Conservation (phyloP, 1,284 basidiomycete genomes). For the Papiliotrema terrestris region DNA sequence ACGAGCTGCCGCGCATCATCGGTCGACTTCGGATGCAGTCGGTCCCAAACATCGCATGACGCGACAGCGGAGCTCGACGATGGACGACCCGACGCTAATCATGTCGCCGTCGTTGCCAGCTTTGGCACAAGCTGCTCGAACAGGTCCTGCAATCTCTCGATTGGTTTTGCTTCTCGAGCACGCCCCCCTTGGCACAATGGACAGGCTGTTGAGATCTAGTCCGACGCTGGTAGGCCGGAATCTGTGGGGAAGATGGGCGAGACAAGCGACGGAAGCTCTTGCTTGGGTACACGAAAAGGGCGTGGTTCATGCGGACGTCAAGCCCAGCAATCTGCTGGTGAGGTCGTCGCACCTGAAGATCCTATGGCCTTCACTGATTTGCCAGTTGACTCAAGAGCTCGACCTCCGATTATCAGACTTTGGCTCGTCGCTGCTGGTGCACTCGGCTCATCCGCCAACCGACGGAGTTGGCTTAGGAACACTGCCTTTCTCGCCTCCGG, state of each 20-base stretch:
- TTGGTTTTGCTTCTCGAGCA: constrained; percentile 49
- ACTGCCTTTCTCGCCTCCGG: constrained; percentile 53
- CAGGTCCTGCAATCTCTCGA: constrained; percentile 21
- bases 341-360: constrained; percentile 12
- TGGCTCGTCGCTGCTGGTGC: constrained; percentile 51
- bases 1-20: constrained; percentile 10
- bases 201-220: constrained; percentile 43
- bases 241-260: constrained; percentile 48
- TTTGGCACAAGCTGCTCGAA: constrained; percentile 13
- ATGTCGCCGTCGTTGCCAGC: constrained; percentile 23
- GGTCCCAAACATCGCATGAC: constrained; percentile 4
- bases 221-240: constrained; percentile 39
- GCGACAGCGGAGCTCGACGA: constrained; percentile 11
- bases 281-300: constrained; percentile 50
- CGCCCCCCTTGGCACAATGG: constrained; percentile 46
- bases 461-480: constrained; percentile 53
- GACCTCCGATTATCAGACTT: constrained; percentile 52
- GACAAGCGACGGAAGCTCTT: constrained; percentile 45
- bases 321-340: constrained; percentile 46
- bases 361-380: constrained; percentile 2
- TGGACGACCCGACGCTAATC: constrained; percentile 3
- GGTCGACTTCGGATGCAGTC: constrained; percentile 24
- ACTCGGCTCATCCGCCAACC: constrained; percentile 45
- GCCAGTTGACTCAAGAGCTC: constrained; percentile 41
- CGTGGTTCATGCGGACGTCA: constrained; percentile 53